Evolutionary conservation across 2,329 filamentous ascomycete species (phyloP).

Genomic region (Verticillium nubilum): DNA sequence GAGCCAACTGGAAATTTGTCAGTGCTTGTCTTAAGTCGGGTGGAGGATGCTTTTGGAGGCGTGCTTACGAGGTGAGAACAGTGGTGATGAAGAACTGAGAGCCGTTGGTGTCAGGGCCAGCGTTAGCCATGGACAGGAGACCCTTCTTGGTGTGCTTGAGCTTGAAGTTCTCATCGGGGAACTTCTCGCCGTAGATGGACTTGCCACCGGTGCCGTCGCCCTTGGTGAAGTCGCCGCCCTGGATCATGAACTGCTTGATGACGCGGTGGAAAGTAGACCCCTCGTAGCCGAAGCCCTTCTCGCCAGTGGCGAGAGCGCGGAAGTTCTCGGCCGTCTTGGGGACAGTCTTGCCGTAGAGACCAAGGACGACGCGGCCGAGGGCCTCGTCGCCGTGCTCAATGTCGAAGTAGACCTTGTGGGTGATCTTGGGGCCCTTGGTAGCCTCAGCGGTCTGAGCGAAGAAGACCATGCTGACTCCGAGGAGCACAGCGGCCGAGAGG

Average conservation of each 20-base stretch:
- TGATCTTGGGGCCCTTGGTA: slow-evolving; percentile 88
- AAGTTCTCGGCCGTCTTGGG: slow-evolving; percentile 72
- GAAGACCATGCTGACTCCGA: slow-evolving; percentile 69
- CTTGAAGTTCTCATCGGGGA: slow-evolving; percentile 92
- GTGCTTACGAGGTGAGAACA: slow-evolving; percentile 64
- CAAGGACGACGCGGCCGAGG: slow-evolving; percentile 71
- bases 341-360: slow-evolving; percentile 82
- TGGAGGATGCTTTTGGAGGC: too few relatives aligned
- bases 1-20: slow-evolving; percentile 55
- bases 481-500: slow-evolving; percentile 67
- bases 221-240: slow-evolving; percentile 83
- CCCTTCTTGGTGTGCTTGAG: slow-evolving; percentile 85
- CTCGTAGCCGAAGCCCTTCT: slow-evolving; percentile 82
- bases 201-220: slow-evolving; percentile 80
- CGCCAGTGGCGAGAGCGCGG: slow-evolving; percentile 74
- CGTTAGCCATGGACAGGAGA: slow-evolving; percentile 79
- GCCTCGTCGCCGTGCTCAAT: slow-evolving; percentile 70
- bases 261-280: slow-evolving; percentile 83
- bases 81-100: slow-evolving; percentile 92
- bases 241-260: slow-evolving; percentile 89
- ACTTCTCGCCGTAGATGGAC: slow-evolving; percentile 82
- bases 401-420: slow-evolving; percentile 90
- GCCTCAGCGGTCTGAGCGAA: slow-evolving; percentile 71
- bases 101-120: slow-evolving; percentile 80
- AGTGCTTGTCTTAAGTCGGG: too few relatives aligned